Evolutionary conservation across 2,329 filamentous ascomycete species (phyloP), one percentile per base, ranked within the genome.

Genomic region (Claviceps capensis): DNA sequence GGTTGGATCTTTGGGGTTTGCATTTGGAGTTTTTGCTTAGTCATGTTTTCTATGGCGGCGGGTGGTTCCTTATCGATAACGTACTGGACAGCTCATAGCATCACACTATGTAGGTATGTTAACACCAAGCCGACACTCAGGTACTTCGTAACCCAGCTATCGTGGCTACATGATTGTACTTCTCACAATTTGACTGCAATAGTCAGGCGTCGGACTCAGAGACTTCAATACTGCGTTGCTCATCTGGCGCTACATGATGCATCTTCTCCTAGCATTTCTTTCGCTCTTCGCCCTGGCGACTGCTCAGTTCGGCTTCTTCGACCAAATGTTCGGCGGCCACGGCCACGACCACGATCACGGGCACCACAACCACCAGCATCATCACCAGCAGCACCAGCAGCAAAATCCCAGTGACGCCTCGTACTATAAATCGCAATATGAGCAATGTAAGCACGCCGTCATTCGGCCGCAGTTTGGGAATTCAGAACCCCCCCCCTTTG

Each of bases 281-380:
- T 70, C 86, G 48, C 67, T 88, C 30, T 63, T 87, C 54, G 70
- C 79, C 55, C 68, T 79, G 16, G 81, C 76, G 4, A 72, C 77
- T 53, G 88, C 88, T 11, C 91, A 97, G 70, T 97, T 97, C 68
- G 85, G 64, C 57, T 95, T 98, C 78, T 98, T 97, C 71, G 90
- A 96, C 67, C 88, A 97, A 62, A 95, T 97, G 88, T 97, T 98
- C 67, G 78, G 81, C 44, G 43, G 50, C 54, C 69, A 75, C 54
- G 70, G 70, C 55, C 66, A 65, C 46, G 65, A 64, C 46, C 63
- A 66, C 11, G 17, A 44, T 22, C 19, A 46, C 26, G 16, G 17
- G 13, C 47, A 48, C 47, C 70, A 74, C 13, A 73, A 79, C 53
- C 77, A 81, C 58, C 69, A 77, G 47, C 66, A 72, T 46, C 78